phyloP scores from a whole-genome alignment of 768 basidiomycete species.

The Nidularia pulvinata region DNA sequence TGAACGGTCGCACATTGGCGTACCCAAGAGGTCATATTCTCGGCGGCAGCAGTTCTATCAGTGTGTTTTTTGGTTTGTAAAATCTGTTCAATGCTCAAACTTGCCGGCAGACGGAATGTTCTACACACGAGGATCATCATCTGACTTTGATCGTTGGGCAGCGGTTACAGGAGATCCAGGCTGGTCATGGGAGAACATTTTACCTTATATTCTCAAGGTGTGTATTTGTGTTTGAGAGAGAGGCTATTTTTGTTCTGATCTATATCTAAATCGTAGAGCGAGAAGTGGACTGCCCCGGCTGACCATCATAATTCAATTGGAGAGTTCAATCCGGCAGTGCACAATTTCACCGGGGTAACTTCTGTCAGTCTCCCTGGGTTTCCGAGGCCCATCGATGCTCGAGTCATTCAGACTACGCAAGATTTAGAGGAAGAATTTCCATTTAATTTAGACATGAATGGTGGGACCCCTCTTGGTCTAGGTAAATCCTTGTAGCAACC shows the following conservation, averaged over 20 bases:
- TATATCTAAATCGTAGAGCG: slow-evolving; percentile 17
- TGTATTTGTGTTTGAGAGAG: background rate
- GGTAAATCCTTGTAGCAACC: slow-evolving; percentile 11
- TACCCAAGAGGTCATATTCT: slow-evolving; percentile 25
- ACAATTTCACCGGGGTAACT: slow-evolving; percentile 19
- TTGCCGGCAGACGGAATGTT: background rate
- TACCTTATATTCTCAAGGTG: slow-evolving; percentile 20
- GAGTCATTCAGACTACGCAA: slow-evolving; percentile 18
- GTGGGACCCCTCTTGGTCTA: slow-evolving; percentile 27
- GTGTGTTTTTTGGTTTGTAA: slow-evolving; percentile 10
- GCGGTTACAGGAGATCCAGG: background rate
- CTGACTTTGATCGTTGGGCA: background rate
- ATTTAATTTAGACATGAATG: slow-evolving; percentile 33
- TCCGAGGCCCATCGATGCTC: slow-evolving; percentile 17
- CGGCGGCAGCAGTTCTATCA: slow-evolving; percentile 26
- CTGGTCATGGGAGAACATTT: slow-evolving; percentile 27
- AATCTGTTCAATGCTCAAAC: too few relatives aligned
- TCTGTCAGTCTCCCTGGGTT: slow-evolving; percentile 20
- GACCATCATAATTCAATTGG: slow-evolving; percentile 27
- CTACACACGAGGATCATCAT: slow-evolving; percentile 13
- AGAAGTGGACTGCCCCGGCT: slow-evolving; percentile 21
- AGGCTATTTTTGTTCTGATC: too few relatives aligned
- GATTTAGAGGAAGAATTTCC: slow-evolving; percentile 25
- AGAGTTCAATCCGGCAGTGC: slow-evolving; percentile 23
- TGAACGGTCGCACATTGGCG: slow-evolving; percentile 16